Percentiles rank a stretch among this genome's conserved stretches.
Evolutionary conservation across 2,329 filamentous ascomycete genomes (phyloP).

Genomic region (Penicillium sp.): DNA sequence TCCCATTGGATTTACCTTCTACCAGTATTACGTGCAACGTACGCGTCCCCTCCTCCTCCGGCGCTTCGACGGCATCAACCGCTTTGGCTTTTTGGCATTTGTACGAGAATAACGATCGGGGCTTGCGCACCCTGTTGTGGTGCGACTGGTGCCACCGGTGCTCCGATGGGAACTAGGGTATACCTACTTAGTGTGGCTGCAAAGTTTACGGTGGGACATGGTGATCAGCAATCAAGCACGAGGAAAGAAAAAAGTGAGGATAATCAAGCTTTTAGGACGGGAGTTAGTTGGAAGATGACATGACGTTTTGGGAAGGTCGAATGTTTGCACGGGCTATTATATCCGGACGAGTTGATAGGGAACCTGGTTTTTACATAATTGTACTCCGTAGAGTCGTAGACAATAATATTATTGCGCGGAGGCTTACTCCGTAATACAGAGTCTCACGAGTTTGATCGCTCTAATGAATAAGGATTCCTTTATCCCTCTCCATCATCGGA

Average conservation of each 20-base stretch:
- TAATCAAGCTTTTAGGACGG: background rate
- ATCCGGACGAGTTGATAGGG: background rate
- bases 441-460: background rate
- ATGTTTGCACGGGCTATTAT: background rate
- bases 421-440: background rate
- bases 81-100: background rate
- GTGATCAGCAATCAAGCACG: conserved; percentile 1
- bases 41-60: conserved; percentile 6
- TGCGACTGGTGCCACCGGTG: background rate
- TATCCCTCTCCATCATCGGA: background rate
- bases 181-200: background rate
- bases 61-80: background rate
- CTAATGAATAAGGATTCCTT: background rate
- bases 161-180: background rate
- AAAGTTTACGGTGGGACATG: background rate
- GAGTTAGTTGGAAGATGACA: background rate
- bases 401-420: background rate
- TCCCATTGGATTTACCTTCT: background rate
- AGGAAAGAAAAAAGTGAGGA: background rate
- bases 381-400: too few relatives aligned
- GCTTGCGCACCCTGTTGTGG: background rate
- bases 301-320: background rate
- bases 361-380: too few relatives aligned
- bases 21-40: conserved; percentile 4
- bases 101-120: background rate